Evolutionary conservation across 164 flowering plant genomes (phyloP).

Genomic region (Kingdonia uniflora): DNA sequence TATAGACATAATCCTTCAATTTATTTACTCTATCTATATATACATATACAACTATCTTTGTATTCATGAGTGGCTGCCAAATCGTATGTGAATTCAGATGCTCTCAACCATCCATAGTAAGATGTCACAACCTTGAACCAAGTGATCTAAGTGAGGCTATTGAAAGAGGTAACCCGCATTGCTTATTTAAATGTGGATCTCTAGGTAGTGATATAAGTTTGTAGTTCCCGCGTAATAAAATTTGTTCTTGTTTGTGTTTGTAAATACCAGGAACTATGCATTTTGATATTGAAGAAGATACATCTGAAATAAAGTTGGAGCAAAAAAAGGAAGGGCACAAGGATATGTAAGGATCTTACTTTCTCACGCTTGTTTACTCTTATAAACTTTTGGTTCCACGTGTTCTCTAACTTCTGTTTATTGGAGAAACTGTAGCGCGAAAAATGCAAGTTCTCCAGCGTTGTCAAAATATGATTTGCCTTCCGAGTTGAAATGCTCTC

Average conservation of each 20-base stretch:
- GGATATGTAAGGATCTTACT: conserved; percentile 22
- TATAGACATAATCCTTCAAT: neutral
- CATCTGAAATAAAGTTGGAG: conserved; percentile 10
- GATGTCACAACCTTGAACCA: conserved; percentile 24
- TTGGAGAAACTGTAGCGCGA: conserved; percentile 17
- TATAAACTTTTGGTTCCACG: neutral
- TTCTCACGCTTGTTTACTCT: neutral
- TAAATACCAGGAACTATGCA: conserved; percentile 11
- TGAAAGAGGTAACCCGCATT: conserved; percentile 24
- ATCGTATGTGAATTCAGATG: conserved; percentile 13
- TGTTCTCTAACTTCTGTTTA: conserved; percentile 1
- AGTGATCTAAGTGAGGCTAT: conserved; percentile 28
- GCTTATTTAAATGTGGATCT: neutral
- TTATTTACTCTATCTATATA: neutral
- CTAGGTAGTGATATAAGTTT: neutral
- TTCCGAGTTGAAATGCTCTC: conserved; percentile 56
- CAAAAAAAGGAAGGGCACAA: conserved; percentile 17
- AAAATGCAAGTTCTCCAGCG: conserved; percentile 11
- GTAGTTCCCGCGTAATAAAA: neutral
- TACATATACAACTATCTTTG: neutral
- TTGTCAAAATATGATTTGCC: conserved; percentile 33
- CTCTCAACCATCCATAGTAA: conserved; percentile 14
- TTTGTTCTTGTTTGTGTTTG: neutral
- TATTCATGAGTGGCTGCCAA: neutral
- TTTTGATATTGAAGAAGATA: conserved; percentile 11